These are phyloP conservation scores for Harringtonia aguacate DNA, from an alignment of 2,329 filamentous ascomycete genomes.

Conservation along the genomic window DNA sequence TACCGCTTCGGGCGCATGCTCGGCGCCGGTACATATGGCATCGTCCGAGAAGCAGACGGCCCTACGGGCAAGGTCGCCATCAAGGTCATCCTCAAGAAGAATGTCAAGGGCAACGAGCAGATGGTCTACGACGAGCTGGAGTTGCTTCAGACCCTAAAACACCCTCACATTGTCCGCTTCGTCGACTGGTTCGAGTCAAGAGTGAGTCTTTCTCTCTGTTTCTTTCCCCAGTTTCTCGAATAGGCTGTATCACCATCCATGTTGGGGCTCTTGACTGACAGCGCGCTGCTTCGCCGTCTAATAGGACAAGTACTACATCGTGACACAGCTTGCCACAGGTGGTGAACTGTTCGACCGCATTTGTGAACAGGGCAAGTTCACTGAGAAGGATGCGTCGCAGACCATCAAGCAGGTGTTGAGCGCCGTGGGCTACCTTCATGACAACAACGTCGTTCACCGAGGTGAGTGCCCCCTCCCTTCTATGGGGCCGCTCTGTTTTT, in stretches of 20 bases:
- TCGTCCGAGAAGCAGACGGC: conserved; percentile 89
- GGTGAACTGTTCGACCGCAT: conserved; percentile 97
- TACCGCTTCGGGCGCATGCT: conserved; percentile 91
- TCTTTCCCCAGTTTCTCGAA: too few relatives aligned
- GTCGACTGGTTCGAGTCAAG: conserved; percentile 99
- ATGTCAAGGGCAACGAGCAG: conserved; percentile 93
- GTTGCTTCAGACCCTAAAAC: conserved; percentile 82
- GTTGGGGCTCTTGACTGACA: too few relatives aligned
- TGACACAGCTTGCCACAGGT: conserved; percentile 89
- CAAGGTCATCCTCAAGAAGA: conserved; percentile 99
- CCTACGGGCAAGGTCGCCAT: conserved; percentile 79
- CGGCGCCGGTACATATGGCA: conserved; percentile 94
- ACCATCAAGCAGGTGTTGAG: conserved; percentile 90
- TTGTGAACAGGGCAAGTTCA: conserved; percentile 96
- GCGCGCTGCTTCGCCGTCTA: background rate
- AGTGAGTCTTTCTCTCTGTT: conserved; percentile 54
- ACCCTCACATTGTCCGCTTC: conserved; percentile 94
- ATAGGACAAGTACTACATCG: conserved; percentile 99
- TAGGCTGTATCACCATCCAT: too few relatives aligned
- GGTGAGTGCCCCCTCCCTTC: conserved; percentile 38
- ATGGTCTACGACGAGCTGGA: conserved; percentile 98
- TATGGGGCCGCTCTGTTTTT: background rate
- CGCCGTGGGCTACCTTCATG: conserved; percentile 89
- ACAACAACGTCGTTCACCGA: conserved; percentile 91
- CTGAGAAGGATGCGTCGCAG: conserved; percentile 92